Evolutionary conservation across 306 rosid species (phyloP).

Genomic region (Lathyrus aphaca): DNA sequence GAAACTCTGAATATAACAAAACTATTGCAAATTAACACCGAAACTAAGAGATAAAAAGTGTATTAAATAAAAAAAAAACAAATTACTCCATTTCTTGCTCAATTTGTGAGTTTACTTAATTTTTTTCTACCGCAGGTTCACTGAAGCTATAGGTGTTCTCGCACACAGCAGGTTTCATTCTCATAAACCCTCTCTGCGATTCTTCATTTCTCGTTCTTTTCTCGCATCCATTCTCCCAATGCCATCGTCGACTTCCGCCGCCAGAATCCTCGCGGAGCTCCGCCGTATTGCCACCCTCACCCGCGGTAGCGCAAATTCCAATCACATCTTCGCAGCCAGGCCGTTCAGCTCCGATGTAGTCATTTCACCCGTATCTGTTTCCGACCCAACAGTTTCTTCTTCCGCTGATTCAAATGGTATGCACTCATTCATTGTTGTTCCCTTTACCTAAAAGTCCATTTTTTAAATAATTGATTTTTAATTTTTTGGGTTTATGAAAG

Average conservation of each 20-base stretch:
- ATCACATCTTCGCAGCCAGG: constrained; percentile 31
- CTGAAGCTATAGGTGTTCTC: not conserved
- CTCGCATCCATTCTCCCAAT: constrained; percentile 35
- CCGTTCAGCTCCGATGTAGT: constrained; percentile 50
- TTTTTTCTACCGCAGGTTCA: not conserved
- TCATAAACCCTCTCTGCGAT: constrained; percentile 47
- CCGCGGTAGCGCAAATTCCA: constrained; percentile 4
- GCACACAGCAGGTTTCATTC: constrained; percentile 15
- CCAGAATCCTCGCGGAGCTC: constrained; percentile 51
- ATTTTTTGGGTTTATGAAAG: constrained; percentile 38
- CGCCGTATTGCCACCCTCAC: constrained; percentile 30
- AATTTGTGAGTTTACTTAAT: no score
- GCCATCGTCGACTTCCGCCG: constrained; percentile 50
- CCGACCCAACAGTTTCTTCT: constrained; percentile 47
- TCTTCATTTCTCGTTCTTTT: not conserved
- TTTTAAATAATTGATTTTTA: constrained; percentile 2
- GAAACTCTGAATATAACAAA: no score
- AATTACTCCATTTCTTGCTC: no score
- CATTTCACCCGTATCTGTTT: constrained; percentile 40
- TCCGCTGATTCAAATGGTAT: constrained; percentile 60
- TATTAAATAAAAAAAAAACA: no score
- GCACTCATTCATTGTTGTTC: constrained; percentile 19
- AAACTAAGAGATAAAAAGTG: no score
- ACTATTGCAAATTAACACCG: no score
- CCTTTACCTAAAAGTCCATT: constrained; percentile 1